A percentile compares a stretch with the other conserved stretches of the same genome.
Conservation (phyloP, 2,329 filamentous ascomycete genomes). For the Calonectria naviculata region DNA sequence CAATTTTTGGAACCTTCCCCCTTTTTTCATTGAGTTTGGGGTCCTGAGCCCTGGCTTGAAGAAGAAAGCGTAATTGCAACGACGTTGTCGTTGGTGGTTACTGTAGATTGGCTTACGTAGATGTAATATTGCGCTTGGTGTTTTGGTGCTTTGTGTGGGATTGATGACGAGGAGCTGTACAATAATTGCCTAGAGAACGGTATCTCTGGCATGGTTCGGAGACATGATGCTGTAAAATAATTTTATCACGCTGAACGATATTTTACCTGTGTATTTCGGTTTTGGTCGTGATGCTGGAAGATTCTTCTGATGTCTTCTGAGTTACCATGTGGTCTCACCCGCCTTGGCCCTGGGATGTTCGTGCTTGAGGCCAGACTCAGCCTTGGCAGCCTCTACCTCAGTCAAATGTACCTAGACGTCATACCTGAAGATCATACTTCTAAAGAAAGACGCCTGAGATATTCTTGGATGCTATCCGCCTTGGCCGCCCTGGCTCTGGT, state of each 20-base stretch:
- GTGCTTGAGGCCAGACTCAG: too few species aligned
- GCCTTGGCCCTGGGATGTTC: too few species aligned
- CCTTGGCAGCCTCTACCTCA: too few species aligned
- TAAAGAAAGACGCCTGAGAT: too few species aligned
- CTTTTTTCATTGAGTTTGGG: constrained; percentile 13
- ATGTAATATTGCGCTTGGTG: neutral
- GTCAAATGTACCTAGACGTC: too few species aligned
- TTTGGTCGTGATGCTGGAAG: neutral
- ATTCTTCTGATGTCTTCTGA: neutral
- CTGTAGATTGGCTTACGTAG: neutral
- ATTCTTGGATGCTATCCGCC: too few species aligned
- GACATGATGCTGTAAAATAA: neutral
- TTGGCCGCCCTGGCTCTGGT: too few species aligned
- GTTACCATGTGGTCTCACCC: neutral
- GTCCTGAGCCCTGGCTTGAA: constrained; percentile 5
- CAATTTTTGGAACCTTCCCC: neutral
- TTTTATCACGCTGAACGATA: neutral
- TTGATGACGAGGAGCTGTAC: neutral
- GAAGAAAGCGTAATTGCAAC: neutral
- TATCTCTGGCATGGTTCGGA: too few species aligned
- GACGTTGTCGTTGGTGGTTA: neutral
- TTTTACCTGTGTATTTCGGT: too few species aligned
- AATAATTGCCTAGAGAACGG: neutral
- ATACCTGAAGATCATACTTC: too few species aligned
- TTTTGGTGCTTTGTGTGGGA: neutral